Evolutionary conservation across 257 asterid genomes (phyloP), one percentile per base, ranked within the genome.

Genomic region (Petrea volubilis): DNA sequence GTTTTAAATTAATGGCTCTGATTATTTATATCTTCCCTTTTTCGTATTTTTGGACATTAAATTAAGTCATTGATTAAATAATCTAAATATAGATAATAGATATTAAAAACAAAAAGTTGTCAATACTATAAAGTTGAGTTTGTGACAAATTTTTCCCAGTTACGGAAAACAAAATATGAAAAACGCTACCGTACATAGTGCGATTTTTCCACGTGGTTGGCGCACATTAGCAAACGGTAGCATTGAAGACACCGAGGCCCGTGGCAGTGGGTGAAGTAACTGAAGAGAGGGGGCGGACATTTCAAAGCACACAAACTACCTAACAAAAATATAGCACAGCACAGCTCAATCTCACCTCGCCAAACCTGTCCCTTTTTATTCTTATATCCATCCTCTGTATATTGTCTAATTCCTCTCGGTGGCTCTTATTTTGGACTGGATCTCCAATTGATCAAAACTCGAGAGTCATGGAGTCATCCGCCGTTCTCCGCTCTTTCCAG

Each of bases 401-500:
- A 50, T 41, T 70, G 49, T 72, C 59, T 77, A 53, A 76, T 60
- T 64, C 56, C 60, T 71, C 65, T 29, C 23, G 18, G 13, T n/a
- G 24, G 36, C 15, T 46, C 18, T 62, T 17, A 34, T 46, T 65
- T 76, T 64, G 34, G 58, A 15, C 31, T 71, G 7, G 40, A 66
- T 62, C 63, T 50, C 36, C 38, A 43, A 57, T 43, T 17, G 23
- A 62, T 69, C 62, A 46, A 43, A 18, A 21, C 36, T 78, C 23
- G 38, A 56, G 40, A 23, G 67, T 73, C 23, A 89, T 89, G 96
- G 91, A 87, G 68, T 85, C 93, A 74, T 82, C 90, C 57, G 82
- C 81, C 38, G 82, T 80, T 79, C 81, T 84, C 73, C 90, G 88
- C 77, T 77, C 86, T 69, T 72, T 83, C 66, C 80, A 77, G 23